Base-by-base conservation (phyloP, 106 monocot genomes). In the Allium fistulosum region DNA sequence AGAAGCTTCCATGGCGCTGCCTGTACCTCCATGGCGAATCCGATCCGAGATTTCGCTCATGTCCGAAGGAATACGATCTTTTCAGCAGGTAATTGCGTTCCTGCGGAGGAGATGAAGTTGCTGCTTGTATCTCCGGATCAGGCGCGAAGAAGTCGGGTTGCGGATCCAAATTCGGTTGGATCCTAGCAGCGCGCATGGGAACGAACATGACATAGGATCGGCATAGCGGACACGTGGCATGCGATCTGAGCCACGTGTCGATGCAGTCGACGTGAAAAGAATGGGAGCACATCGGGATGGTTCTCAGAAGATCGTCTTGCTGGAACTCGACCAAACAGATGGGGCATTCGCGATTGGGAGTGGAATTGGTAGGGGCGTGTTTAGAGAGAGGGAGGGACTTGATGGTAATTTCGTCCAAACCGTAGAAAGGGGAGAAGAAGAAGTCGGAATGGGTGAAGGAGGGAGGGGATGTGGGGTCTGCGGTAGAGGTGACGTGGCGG, bases 1-100 rank as follows among this genome's bases (percentile, higher is more conserved):
- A 96, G 83, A 96, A 88, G 52, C 66, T 66, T 46, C 85, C 82
- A 2, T 37, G 37, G 4, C 77, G 74, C 46, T 79, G 75, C 9
- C 90, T 82, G 73, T 77, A 83, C 17, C 88, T 68, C 91, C 91
- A 96, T 2, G 95, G 88, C 15, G 91, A 86, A 64, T 64, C 64
- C 9, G 64, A 8, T 7, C 51, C 50, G 15, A 68, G 37, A 75
- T 72, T 79, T 10, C 87, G 64, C 77, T 96, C 95, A 78, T 88
- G 91, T 6, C 95, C 95, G 78, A 96, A 96, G 15, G 95, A 96
- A 67, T 91, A 96, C n/a, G 91, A 91, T n/a, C 95, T 48, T 62
- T 91, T 87, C 17, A 94, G 77, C 7, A 85, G 69, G 66, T 88
- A 83, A 28, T 71, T 64, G 18, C 45, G 72, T 28, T 58, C 65